A percentile compares a stretch with the other conserved stretches of the same genome.
Evolutionary conservation across 371 early-diverging fungal genomes (phyloP).

Genomic region (Phascolomyces articulosus): DNA sequence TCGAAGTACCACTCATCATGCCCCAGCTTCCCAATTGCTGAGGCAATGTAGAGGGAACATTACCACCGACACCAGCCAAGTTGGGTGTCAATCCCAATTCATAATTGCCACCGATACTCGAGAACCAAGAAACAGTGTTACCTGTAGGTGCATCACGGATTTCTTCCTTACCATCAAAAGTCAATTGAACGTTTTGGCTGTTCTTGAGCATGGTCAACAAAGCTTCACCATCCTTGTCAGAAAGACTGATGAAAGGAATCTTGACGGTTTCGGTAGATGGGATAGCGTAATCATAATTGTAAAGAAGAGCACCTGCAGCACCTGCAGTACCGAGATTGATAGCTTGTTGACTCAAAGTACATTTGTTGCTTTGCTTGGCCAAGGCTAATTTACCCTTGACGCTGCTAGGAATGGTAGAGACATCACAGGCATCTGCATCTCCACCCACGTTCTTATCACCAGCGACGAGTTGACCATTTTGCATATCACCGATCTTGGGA

Average conservation of each 20-base stretch:
- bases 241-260: too few relatives aligned
- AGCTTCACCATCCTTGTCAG: too few relatives aligned
- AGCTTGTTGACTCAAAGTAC: constrained; percentile 57
- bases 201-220: constrained; percentile 15
- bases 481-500: constrained; percentile 3
- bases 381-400: constrained; percentile 45
- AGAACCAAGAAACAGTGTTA: constrained; percentile 46
- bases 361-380: constrained; percentile 54
- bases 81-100: constrained; percentile 53
- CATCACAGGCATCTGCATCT: constrained; percentile 17
- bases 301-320: constrained; percentile 59
- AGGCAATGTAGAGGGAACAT: constrained; percentile 67
- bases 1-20: constrained; percentile 63
- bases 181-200: background rate
- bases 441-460: constrained; percentile 20
- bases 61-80: constrained; percentile 69
- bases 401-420: constrained; percentile 12
- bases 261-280: too few relatives aligned
- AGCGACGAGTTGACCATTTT: constrained; percentile 19
- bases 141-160: constrained; percentile 27
- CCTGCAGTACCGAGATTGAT: too few relatives aligned
- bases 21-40: constrained; percentile 54
- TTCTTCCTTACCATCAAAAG: constrained; percentile 5
- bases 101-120: constrained; percentile 41
- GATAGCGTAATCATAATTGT: too few relatives aligned